Conservation (phyloP, 768 basidiomycete species). For the Pleurotus giganteus region DNA sequence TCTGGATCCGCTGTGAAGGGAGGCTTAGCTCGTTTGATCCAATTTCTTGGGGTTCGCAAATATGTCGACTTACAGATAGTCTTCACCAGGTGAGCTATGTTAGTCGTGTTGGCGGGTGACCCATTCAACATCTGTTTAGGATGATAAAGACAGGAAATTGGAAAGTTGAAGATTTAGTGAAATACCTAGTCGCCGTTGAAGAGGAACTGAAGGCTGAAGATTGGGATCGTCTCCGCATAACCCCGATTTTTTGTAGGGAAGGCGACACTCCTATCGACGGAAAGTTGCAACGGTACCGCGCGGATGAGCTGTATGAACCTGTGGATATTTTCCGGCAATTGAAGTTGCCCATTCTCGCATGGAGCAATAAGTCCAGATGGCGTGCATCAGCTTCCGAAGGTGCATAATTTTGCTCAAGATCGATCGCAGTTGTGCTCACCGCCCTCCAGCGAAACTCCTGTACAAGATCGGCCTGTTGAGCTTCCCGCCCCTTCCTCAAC, state of each 20-base stretch:
- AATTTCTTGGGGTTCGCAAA: conserved; percentile 78
- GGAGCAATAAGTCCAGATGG: conserved; percentile 83
- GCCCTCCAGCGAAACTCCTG: conserved; percentile 70
- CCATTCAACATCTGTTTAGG: conserved; percentile 31
- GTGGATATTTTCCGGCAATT: conserved; percentile 66
- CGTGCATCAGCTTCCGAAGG: conserved; percentile 83
- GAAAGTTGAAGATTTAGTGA: conserved; percentile 81
- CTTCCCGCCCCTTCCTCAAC: conserved; percentile 60
- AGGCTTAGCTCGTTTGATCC: conserved; percentile 65
- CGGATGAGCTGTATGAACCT: conserved; percentile 86
- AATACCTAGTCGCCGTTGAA: conserved; percentile 84
- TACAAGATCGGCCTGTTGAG: conserved; percentile 68
- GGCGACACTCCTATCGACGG: conserved; percentile 19
- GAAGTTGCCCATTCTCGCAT: conserved; percentile 81
- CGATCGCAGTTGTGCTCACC: conserved; percentile 2
- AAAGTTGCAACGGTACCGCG: conserved; percentile 52
- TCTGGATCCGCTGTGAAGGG: conserved; percentile 66
- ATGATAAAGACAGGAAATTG: conserved; percentile 91
- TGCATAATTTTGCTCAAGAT: conserved; percentile 23
- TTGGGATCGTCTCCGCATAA: conserved; percentile 53
- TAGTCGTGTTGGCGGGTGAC: background rate
- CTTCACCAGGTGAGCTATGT: conserved; percentile 66
- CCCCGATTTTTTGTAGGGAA: conserved; percentile 77
- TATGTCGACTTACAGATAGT: conserved; percentile 92
- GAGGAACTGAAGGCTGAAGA: conserved; percentile 46